Evolutionary conservation across 257 asterid species (phyloP), one percentile per base, ranked within the genome.

Genomic region (Solanum paucissectum): DNA sequence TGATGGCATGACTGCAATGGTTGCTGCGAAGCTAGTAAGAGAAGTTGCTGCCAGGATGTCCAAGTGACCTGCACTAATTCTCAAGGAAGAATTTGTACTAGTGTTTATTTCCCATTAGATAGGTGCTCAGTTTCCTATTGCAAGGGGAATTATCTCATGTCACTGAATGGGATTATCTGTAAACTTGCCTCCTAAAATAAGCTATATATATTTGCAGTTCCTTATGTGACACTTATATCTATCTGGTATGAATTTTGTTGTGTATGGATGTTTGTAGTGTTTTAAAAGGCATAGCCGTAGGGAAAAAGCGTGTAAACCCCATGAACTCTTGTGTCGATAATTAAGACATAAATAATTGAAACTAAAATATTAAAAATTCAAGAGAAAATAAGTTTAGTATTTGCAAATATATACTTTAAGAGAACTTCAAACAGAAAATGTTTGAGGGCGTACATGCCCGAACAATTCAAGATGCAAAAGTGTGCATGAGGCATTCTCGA

Each of bases 1-100:
- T 81, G 99, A 96, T 90, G 99, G 98, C 84, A 96, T 97, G 99
- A 97, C 99, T 18, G 99, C 94, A 37, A 97, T 97, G 99, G 99
- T 97, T 88, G 99, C 99, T 87, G 98, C 96, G 40, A 97, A 97
- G 89, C 93, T 97, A 27, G 99, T 96, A 38, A 90, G 99, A 90
- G 99, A 96, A 91, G 90, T 96, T 60, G 90, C 98, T 13, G 99
- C 98, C 42, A 97, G 92, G 98, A 97, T 97, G 89, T 97, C 99
- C 23, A 95, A 93, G 84, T 97, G 93, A 93, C 34, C 40, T 23
- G 49, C 84, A 37, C 25, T 27, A 27, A 33, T 32, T 29, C 34
- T 20, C 2, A 46, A 81, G 68, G 68, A 81, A 2, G 68, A 64
- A 46, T 25, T 25, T 44, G 58, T 81, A 8, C 52, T 14, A 79